Evolutionary conservation across 2,329 filamentous ascomycete genomes (phyloP), one percentile per base, ranked within the genome.

Genomic region (Colletotrichum tabaci): DNA sequence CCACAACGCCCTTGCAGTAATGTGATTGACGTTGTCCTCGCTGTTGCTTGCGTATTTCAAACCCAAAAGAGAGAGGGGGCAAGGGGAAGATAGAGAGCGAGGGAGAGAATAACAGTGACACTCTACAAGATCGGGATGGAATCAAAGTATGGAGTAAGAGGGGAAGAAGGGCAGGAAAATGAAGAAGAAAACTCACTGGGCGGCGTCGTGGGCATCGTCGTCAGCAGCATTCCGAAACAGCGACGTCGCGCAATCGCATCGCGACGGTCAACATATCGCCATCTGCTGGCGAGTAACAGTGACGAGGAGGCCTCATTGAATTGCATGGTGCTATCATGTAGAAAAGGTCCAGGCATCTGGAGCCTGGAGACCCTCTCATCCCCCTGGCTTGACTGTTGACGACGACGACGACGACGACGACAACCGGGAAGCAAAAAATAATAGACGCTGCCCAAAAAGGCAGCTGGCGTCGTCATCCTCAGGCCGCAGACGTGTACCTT

Each of bases 381-480:
- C 21, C 16, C 52, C 30, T 38, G 52, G 52, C 30, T 35, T 35
- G 30, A 35, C 8, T 35, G 5, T 35, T 30, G 23, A 21, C 49
- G 35, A 10, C 23, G n/a, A 44, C 26, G 30, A 38, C 30, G 30
- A 30, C 30, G 8, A 35, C 30, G 8, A 35, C 30, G 8, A 35
- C 30, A 2, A 35, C 30, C 8, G 30, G 30, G 30, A 35, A 35
- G 30, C 30, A 35, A 35, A 35, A 35, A 35, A 35, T 7, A 47
- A 46, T 21, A 30, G 35, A 35, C 35, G 38, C 47, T 7, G 21
- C 69, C 66, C 52, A 69, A 72, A 70, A 47, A 49, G 60, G 69
- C 60, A 72, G 70, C 38, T 61, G 70, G 70, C 70, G 69, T 72
- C 70, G 70, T 72, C 70, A 72, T 66, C 70, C 66, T 71, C 55